Base-by-base conservation (phyloP, 306 rosid species). In the Begonia fuchsioides region DNA sequence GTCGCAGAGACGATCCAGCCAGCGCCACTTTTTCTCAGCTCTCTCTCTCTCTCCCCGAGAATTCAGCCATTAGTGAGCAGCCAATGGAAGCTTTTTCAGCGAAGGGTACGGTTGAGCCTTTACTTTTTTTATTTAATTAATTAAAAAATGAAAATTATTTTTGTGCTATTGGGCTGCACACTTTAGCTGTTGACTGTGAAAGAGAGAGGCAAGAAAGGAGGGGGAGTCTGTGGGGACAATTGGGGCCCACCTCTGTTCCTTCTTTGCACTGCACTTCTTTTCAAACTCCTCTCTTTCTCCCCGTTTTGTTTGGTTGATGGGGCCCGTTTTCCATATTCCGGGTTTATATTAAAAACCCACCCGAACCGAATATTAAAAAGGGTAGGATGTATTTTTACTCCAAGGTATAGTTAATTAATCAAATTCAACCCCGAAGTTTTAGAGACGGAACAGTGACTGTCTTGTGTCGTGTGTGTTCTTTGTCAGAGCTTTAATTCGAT, bases 221-320 rank as follows among this genome's bases (percentile, higher is more conserved):
- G 62, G 10, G 43, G 17, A n/a, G 49, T 51, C 38, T 9, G 59
- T 38, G 69, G 68, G 43, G 52, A 43, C 44, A 9, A 35, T 5
- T 15, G 68, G 81, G 82, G 35, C 80, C 94, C 63, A 3, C 39
- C 32, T 1, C 13, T 80, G 86, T 68, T 68, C 70, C 74, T 77
- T 66, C 72, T 84, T 84, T 78, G 1, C 45, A 60, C 58, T 59
- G 79, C 95, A 81, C 50, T 53, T 51, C 68, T 64, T 66, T 74
- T 78, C 63, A 53, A 70, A 32, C 57, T 51, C n/a, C 32, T 53
- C 56, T 19, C 62, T 44, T 59, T 51, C 43, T 1, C 3, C 54
- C 35, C 35, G 35, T 26, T 26, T 26, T 5, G 35, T 6, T 26
- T 26, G 35, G 35, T 26, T 4, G 35, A 8, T 26, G 35, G 35